phyloP scores from a whole-genome alignment of 2,329 filamentous ascomycete genomes.

The Talaromyces sp. region DNA sequence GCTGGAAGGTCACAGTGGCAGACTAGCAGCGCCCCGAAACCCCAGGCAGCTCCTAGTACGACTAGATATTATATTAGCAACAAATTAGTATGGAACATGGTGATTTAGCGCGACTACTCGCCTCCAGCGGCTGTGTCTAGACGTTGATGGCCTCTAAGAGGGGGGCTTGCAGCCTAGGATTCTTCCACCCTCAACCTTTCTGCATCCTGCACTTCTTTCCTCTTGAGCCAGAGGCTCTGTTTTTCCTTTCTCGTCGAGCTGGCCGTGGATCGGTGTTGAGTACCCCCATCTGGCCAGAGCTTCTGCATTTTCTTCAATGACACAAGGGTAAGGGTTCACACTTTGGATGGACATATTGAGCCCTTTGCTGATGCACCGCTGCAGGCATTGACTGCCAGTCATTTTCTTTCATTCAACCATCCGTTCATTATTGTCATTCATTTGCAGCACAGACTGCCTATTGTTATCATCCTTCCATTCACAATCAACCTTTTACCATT shows the following conservation, averaged over 20 bases:
- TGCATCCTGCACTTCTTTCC: conserved; percentile 2
- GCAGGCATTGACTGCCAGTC: conserved; percentile 13
- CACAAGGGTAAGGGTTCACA: not conserved
- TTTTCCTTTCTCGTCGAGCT: conserved; percentile 2
- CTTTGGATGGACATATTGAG: not conserved
- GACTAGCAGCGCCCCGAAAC: conserved; percentile 3
- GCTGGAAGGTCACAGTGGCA: not conserved
- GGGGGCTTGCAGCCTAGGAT: not conserved
- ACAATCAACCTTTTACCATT: not conserved
- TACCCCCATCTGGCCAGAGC: not conserved
- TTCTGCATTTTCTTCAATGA: not conserved
- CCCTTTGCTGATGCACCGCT: not conserved
- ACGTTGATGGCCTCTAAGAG: not conserved
- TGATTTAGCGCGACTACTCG: conserved; percentile 2
- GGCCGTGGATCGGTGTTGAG: conserved; percentile 4
- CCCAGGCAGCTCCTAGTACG: not conserved
- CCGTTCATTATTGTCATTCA: conserved; percentile 4
- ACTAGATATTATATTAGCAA: not conserved
- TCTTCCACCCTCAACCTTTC: not conserved
- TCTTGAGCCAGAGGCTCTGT: conserved; percentile 13
- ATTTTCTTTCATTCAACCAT: not conserved
- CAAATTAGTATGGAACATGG: not conserved
- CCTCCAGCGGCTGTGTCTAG: not conserved
- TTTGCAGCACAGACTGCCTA: conserved; percentile 7
- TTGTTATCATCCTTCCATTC: not conserved